These are phyloP conservation scores for Saccharomyces hybrid DNA, from an alignment of 1,139 yeast species.

Conservation along the genomic window DNA sequence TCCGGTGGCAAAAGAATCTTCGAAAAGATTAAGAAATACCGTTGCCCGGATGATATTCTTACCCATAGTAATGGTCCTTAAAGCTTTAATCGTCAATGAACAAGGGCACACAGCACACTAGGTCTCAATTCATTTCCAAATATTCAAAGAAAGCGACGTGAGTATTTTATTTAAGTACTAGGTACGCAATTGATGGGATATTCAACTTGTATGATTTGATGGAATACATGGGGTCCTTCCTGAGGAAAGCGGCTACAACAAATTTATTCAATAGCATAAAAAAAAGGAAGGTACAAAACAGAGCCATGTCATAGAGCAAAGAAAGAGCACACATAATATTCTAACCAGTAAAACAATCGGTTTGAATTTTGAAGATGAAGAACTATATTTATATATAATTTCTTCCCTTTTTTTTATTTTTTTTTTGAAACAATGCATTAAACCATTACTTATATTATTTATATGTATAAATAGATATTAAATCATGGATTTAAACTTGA, in stretches of 20 bases:
- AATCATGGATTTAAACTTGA: not conserved
- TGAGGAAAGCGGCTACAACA: not conserved
- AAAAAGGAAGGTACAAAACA: not conserved
- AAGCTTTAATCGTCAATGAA: not conserved
- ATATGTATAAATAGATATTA: not conserved
- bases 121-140: not conserved
- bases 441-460: not conserved
- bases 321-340: no score
- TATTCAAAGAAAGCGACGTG: not conserved
- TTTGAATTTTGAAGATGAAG: not conserved
- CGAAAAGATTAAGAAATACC: not conserved
- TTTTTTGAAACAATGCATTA: not conserved
- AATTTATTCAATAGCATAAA: not conserved
- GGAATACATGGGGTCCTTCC: not conserved
- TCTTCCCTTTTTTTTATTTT: not conserved
- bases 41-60: not conserved
- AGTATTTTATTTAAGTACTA: not conserved
- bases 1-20: slow-evolving; percentile 1
- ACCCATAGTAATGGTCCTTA: not conserved
- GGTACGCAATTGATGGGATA: not conserved
- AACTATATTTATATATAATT: not conserved
- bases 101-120: not conserved
- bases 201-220: not conserved
- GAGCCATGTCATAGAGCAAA: not conserved
- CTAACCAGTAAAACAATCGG: not conserved